phyloP scores from a whole-genome alignment of 352 stramenopile species.

The Globisporangium iwayamae region DNA sequence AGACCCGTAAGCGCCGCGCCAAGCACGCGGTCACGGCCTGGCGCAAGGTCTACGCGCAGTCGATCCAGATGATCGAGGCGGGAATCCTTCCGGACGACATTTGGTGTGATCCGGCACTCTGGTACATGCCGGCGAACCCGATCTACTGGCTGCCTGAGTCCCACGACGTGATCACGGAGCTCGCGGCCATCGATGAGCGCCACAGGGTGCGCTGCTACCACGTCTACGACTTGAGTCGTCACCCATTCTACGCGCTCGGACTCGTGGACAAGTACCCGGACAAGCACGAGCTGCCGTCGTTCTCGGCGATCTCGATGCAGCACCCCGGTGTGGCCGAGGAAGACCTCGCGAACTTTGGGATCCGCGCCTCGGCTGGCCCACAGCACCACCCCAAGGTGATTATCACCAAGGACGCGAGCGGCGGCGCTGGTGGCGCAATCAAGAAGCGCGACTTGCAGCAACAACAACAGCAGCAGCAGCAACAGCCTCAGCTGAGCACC shows the following conservation, averaged over 20 bases:
- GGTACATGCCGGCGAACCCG: slow-evolving; percentile 41
- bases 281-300: slow-evolving; percentile 19
- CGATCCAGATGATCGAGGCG: slow-evolving; percentile 41
- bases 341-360: slow-evolving; percentile 8
- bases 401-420: slow-evolving; percentile 10
- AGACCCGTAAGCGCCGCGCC: slow-evolving; percentile 34
- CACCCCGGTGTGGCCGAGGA: slow-evolving; percentile 6
- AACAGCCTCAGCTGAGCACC: slow-evolving; percentile 1
- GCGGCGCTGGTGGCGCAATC: neutral
- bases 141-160: slow-evolving; percentile 38
- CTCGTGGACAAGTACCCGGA: slow-evolving; percentile 20
- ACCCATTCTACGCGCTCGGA: slow-evolving; percentile 24
- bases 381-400: slow-evolving; percentile 8
- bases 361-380: neutral
- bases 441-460: slow-evolving; percentile 4
- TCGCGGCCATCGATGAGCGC: slow-evolving; percentile 25
- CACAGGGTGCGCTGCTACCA: slow-evolving; percentile 26
- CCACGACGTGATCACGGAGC: slow-evolving; percentile 21
- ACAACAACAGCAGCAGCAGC: neutral
- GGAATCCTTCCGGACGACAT: slow-evolving; percentile 32
- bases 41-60: slow-evolving; percentile 42
- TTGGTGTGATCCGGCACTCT: slow-evolving; percentile 40
- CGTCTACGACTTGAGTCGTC: slow-evolving; percentile 15
- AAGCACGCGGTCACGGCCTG: slow-evolving; percentile 33
- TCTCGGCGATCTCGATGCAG: slow-evolving; percentile 11